A percentile compares a stretch with the other conserved stretches of the same genome.
phyloP scores from a whole-genome alignment of 2,329 filamentous ascomycete genomes.

The Trichothecium sympodiale region DNA sequence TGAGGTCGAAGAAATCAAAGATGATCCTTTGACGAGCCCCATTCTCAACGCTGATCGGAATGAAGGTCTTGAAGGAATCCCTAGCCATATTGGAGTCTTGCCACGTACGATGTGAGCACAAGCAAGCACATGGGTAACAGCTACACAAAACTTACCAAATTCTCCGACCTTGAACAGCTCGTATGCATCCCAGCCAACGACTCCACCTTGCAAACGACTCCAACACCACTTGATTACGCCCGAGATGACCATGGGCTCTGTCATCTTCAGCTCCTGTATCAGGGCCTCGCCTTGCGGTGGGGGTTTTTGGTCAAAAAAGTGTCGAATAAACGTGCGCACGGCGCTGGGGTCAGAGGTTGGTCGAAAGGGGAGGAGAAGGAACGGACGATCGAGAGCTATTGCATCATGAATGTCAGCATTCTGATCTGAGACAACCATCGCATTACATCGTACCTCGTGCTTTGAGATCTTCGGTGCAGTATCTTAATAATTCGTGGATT shows the following conservation, averaged over 20 bases:
- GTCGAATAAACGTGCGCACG: constrained; percentile 82
- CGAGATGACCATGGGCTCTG: constrained; percentile 88
- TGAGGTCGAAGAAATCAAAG: constrained; percentile 89
- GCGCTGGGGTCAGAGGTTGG: constrained; percentile 86
- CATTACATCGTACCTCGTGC: constrained; percentile 60
- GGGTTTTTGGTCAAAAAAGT: constrained; percentile 70
- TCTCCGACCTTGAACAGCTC: constrained; percentile 93
- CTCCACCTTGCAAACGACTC: constrained; percentile 80
- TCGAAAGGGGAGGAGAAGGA: constrained; percentile 87
- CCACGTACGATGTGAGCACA: constrained; percentile 10
- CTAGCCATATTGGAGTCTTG: constrained; percentile 82
- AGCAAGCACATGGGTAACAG: not conserved
- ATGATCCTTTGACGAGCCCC: constrained; percentile 79
- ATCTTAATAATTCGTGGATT: constrained; percentile 73
- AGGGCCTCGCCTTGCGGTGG: constrained; percentile 59
- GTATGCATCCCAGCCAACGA: constrained; percentile 95
- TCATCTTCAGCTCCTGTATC: constrained; percentile 78
- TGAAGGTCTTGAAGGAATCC: constrained; percentile 92
- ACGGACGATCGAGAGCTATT: constrained; percentile 76
- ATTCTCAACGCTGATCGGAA: constrained; percentile 85
- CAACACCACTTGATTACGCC: constrained; percentile 98
- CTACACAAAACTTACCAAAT: constrained; percentile 48
- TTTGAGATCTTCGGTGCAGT: constrained; percentile 87
- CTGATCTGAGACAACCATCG: not conserved
- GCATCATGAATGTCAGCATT: constrained; percentile 10